Conservation (phyloP, 352 stramenopile species). For the Bremia lactucae region DNA sequence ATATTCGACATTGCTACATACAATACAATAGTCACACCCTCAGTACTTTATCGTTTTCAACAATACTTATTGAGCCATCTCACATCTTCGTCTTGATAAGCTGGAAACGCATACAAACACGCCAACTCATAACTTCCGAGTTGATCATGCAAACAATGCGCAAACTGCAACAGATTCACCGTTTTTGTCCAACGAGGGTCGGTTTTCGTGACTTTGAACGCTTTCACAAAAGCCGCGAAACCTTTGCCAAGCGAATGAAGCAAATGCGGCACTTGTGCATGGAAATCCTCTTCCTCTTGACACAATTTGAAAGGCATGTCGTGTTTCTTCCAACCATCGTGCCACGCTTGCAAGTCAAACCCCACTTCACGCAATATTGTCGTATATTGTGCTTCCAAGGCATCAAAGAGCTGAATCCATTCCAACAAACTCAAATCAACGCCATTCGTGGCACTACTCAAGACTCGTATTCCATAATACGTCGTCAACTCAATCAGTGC, state of each 20-base stretch:
- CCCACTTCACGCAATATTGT: conserved; percentile 24
- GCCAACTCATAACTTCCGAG: conserved; percentile 69
- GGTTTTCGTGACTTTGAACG: too few species aligned
- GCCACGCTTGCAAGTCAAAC: conserved; percentile 50
- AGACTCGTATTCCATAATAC: conserved; percentile 42
- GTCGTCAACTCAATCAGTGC: conserved; percentile 66
- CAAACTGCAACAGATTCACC: conserved; percentile 49
- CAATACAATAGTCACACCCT: not conserved
- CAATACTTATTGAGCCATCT: not conserved
- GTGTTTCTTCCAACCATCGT: conserved; percentile 54
- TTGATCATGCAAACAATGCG: conserved; percentile 78
- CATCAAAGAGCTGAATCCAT: conserved; percentile 35
- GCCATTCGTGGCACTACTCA: conserved; percentile 11
- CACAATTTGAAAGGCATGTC: conserved; percentile 48
- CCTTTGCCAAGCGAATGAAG: conserved; percentile 56
- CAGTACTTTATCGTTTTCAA: not conserved
- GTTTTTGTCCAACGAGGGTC: conserved; percentile 30
- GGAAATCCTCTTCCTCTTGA: conserved; percentile 48
- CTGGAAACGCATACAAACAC: conserved; percentile 41
- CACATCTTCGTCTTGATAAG: conserved; percentile 52
- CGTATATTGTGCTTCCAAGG: conserved; percentile 35
- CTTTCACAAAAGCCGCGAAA: conserved; percentile 31
- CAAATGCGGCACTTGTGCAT: conserved; percentile 52
- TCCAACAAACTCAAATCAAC: conserved; percentile 4
- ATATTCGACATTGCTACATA: conserved; percentile 47